phyloP scores from a whole-genome alignment of 164 flowering plant genomes.

The Hamamelis virginiana region DNA sequence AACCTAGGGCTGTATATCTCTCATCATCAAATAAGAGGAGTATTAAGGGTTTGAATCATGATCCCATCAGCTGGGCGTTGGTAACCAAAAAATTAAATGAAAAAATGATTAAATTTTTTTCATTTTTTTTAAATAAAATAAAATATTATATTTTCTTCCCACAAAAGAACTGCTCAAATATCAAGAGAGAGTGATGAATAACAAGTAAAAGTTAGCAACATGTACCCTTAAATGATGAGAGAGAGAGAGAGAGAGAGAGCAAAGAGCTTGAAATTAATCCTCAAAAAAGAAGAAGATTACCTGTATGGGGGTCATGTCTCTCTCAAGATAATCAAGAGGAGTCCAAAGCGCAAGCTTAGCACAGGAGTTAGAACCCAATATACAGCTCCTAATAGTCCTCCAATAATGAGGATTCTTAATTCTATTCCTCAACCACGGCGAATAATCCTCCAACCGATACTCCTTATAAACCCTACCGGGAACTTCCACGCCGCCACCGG shows the following conservation, averaged over 20 bases:
- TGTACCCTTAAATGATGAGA: no score
- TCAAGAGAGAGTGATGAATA: no score
- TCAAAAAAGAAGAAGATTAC: constrained; percentile 28
- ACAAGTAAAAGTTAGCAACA: no score
- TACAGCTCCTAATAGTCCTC: constrained; percentile 67
- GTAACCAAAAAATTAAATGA: no score
- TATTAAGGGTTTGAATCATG: no score
- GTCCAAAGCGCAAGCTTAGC: constrained; percentile 68
- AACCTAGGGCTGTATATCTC: no score
- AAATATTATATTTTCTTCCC: no score
- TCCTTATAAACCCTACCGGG: constrained; percentile 69
- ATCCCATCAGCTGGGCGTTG: no score
- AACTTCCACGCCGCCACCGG: constrained; percentile 69
- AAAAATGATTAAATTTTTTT: no score
- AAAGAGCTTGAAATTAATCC: neutral
- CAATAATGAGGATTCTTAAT: constrained; percentile 58
- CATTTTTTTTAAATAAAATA: no score
- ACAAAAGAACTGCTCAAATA: no score
- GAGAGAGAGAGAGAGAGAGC: neutral
- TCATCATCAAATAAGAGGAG: no score
- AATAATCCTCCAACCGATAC: constrained; percentile 61
- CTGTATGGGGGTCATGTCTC: constrained; percentile 85
- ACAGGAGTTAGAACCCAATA: constrained; percentile 78
- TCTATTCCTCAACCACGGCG: constrained; percentile 70
- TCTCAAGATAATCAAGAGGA: constrained; percentile 70